Evolutionary conservation across 306 rosid species (phyloP).

Genomic region (Arachis hypogaea): DNA sequence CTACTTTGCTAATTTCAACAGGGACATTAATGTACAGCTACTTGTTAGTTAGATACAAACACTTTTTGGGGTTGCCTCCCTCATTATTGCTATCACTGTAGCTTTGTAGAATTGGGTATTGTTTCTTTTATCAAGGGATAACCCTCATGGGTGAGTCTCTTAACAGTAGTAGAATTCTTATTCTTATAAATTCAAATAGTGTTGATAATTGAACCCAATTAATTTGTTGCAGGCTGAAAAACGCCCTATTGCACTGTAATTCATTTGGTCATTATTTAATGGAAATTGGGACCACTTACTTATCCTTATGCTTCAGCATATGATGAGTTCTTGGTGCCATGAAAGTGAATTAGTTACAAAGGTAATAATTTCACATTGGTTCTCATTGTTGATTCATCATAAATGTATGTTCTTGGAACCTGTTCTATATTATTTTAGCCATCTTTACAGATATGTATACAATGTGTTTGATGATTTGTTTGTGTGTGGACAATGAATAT

Average conservation of each 20-base stretch:
- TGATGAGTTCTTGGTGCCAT: conserved; percentile 17
- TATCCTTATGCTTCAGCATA: conserved; percentile 13
- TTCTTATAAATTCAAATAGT: neutral
- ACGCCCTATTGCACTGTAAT: neutral
- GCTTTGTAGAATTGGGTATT: conserved; percentile 1
- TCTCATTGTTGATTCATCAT: conserved; percentile 11
- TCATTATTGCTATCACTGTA: conserved; percentile 36
- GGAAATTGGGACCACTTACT: conserved; percentile 11
- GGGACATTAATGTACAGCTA: conserved; percentile 2
- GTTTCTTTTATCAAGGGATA: conserved; percentile 14
- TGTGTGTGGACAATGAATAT: conserved; percentile 6
- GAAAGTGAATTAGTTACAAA: conserved; percentile 18
- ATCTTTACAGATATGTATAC: conserved; percentile 27
- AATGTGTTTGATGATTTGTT: neutral
- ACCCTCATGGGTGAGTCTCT: neutral
- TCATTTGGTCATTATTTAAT: conserved; percentile 24
- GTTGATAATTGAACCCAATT: neutral
- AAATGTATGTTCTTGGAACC: conserved; percentile 6
- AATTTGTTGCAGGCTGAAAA: conserved; percentile 18
- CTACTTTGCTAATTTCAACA: conserved; percentile 15
- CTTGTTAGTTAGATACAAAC: conserved; percentile 3
- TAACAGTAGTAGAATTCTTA: conserved; percentile 6
- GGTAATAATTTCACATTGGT: conserved; percentile 24
- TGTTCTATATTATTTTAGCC: neutral
- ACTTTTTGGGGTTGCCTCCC: neutral